These are phyloP conservation scores for Schizothecium vesticola DNA, from an alignment of 495 filamentous ascomycete species.

Conservation along the genomic window DNA sequence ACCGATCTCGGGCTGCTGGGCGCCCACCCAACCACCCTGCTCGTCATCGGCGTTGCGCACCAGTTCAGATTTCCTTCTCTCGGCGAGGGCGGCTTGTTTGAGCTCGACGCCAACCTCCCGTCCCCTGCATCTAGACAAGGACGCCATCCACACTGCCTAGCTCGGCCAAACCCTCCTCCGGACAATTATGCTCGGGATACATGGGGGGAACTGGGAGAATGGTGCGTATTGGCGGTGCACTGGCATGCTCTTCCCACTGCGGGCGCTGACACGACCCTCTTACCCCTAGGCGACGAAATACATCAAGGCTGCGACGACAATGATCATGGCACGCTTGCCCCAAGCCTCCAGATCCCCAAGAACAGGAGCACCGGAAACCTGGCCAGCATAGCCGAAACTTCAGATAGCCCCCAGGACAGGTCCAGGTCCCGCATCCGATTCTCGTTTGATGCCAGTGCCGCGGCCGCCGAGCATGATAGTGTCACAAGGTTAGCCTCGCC, in stretches of 20 bases:
- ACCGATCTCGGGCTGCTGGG: not conserved
- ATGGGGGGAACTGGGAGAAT: slow-evolving; percentile 42
- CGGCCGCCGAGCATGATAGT: slow-evolving; percentile 45
- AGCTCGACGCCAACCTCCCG: no score
- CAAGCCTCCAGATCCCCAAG: slow-evolving; percentile 51
- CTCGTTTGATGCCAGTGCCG: slow-evolving; percentile 49
- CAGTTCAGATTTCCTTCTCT: not conserved
- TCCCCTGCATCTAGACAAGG: not conserved
- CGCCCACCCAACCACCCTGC: not conserved
- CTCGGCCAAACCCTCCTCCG: slow-evolving; percentile 10
- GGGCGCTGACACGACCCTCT: slow-evolving; percentile 20
- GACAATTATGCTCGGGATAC: slow-evolving; percentile 46
- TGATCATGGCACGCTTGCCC: slow-evolving; percentile 28
- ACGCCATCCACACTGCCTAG: slow-evolving; percentile 8
- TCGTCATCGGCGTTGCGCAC: not conserved
- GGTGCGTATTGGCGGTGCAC: slow-evolving; percentile 30
- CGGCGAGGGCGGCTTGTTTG: not conserved
- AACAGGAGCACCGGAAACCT: slow-evolving; percentile 61
- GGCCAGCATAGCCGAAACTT: slow-evolving; percentile 35
- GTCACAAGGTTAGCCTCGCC: slow-evolving; percentile 43
- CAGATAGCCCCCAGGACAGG: slow-evolving; percentile 23
- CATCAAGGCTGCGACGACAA: slow-evolving; percentile 34
- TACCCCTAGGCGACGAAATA: slow-evolving; percentile 38
- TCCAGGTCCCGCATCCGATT: slow-evolving; percentile 43
- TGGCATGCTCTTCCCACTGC: not conserved